These are phyloP conservation scores for Phytophthora pinifolia DNA, from an alignment of 352 stramenopile species.

Conservation along the genomic window DNA sequence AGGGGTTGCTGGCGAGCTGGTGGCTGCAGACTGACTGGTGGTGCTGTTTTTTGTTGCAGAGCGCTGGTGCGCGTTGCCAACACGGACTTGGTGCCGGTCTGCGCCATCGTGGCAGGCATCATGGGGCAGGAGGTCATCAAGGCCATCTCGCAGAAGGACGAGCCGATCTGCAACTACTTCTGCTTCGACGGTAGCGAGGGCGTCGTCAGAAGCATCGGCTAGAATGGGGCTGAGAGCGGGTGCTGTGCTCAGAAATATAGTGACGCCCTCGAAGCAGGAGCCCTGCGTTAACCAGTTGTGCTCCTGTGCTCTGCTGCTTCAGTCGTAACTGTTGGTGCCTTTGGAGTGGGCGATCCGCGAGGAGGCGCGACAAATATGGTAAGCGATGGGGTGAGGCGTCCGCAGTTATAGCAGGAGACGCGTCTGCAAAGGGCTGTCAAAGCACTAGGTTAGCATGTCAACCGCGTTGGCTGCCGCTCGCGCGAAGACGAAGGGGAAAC, in stretches of 20 bases:
- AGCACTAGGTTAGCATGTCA: constrained; percentile 42
- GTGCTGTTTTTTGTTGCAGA: constrained; percentile 17
- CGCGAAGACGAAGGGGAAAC: constrained; percentile 69
- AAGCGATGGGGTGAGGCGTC: too few relatives aligned
- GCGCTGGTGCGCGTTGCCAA: constrained; percentile 43
- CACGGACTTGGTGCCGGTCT: constrained; percentile 89
- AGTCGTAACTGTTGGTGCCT: constrained; percentile 14
- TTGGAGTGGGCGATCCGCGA: constrained; percentile 2
- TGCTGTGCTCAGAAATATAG: constrained; percentile 10
- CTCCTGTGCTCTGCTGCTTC: constrained; percentile 2
- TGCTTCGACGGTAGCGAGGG: constrained; percentile 87
- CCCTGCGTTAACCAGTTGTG: constrained; percentile 11
- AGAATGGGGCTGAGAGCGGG: constrained; percentile 3
- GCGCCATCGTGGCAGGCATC: constrained; percentile 95
- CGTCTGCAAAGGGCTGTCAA: neutral
- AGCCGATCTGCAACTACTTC: constrained; percentile 96
- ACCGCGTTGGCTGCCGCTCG: constrained; percentile 57
- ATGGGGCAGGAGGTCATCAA: constrained; percentile 98
- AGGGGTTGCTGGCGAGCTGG: neutral
- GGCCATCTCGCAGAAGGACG: constrained; percentile 95
- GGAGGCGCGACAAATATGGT: neutral
- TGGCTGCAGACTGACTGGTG: neutral
- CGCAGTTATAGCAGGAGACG: neutral
- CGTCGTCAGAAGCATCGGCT: constrained; percentile 62
- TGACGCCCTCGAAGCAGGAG: neutral